Evolutionary conservation across 805 yeast genomes (phyloP), one percentile per base, ranked within the genome.

Genomic region (Yarrowia sp.): DNA sequence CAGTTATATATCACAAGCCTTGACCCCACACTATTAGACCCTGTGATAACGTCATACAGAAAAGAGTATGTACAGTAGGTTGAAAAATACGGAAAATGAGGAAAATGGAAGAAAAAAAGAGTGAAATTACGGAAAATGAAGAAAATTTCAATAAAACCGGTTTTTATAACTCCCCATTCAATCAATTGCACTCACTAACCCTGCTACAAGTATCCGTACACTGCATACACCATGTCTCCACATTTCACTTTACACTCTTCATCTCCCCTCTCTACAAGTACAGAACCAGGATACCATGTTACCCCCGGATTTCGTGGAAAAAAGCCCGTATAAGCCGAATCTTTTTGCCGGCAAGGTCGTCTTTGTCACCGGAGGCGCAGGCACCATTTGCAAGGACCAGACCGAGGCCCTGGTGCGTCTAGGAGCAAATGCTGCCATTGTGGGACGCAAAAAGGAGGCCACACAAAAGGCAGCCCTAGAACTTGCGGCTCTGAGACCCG

Each of bases 331-430:
- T 70, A 87, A 87, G 70, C 85, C 87, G 0, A 89, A 84, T 71
- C 72, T 91, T 40, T 92, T 92, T 79, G 82, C 86, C 66, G 96
- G 89, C 13, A 92, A 92, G 76, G 97, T 91, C 2, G 95, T 87
- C 5, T 90, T 93, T 72, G 91, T 92, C 65, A 94, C 98, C 0
- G 98, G 98, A 9, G 98, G 98, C 10, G 95, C 98, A 1, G 98
- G 98, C 10, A 87, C 97, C 15, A 93, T 94, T 67, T 93, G 98
- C 77, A 81, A 94, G 55, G 94, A 89, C 7, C 98, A 93, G 76
- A 85, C 90, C 0, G 96, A 91, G 75, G 97, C 97, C 0, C 71
- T 94, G 78, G 89, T 92, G 2, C 78, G 85, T 15, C 79, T 94
- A 14, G 98, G 98, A 6, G 95, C 97, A 66, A 82, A 91, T 74